A percentile compares a stretch with the other conserved stretches of the same genome.
These are phyloP conservation scores for Oleoguttula mirabilis DNA, from an alignment of 495 filamentous ascomycete genomes.

Conservation along the genomic window DNA sequence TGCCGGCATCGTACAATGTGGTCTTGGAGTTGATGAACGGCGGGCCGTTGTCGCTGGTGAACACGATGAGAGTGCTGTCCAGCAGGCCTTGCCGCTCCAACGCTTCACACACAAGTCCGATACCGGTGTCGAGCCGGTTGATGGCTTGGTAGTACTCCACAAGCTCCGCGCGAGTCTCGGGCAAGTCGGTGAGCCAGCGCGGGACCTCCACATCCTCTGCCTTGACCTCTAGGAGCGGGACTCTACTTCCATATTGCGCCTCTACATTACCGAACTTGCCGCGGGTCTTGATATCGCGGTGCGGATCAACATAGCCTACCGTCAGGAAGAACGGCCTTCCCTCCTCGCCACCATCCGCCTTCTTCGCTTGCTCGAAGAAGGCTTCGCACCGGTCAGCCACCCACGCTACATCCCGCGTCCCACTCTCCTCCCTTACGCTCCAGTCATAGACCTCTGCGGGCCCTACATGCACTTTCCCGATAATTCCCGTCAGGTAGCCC, in stretches of 20 bases:
- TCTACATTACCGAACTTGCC: constrained; percentile 34
- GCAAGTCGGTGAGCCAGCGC: constrained; percentile 30
- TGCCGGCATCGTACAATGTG: constrained; percentile 37
- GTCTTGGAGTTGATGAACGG: constrained; percentile 41
- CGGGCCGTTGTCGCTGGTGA: constrained; percentile 38
- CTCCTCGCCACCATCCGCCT: too few species aligned
- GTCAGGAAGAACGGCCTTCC: constrained; percentile 35
- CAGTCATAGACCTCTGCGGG: constrained; percentile 32
- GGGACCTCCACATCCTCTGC: constrained; percentile 28
- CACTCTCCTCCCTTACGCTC: constrained; percentile 31
- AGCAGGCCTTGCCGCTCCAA: constrained; percentile 25
- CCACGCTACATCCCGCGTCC: constrained; percentile 28
- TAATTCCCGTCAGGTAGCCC: constrained; percentile 34
- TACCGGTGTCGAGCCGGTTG: constrained; percentile 32
- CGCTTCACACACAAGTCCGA: constrained; percentile 32
- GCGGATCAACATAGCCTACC: constrained; percentile 36
- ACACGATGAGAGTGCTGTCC: constrained; percentile 34
- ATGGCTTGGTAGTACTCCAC: constrained; percentile 36
- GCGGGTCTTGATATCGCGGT: constrained; percentile 30
- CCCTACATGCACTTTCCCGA: constrained; percentile 39
- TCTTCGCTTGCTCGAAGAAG: constrained; percentile 29
- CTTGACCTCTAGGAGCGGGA: constrained; percentile 1
- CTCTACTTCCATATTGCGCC: constrained; percentile 25
- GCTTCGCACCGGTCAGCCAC: constrained; percentile 28
- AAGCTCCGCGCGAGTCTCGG: constrained; percentile 31